Percentiles rank a stretch among this genome's conserved stretches.
Evolutionary conservation across 306 rosid genomes (phyloP).

Genomic region (Bauhinia variegata): DNA sequence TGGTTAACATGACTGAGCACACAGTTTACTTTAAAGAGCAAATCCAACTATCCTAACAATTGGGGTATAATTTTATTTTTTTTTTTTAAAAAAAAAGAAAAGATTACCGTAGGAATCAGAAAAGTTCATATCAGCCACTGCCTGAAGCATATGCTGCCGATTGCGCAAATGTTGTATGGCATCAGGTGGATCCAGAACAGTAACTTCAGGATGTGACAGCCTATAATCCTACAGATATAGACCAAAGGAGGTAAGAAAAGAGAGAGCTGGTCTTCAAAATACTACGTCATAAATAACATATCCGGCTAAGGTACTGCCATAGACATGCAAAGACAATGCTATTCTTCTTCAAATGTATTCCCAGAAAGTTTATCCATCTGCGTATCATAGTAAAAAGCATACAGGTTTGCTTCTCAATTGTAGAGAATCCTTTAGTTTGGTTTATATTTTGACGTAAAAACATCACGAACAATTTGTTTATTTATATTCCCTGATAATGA

Average conservation of each 20-base stretch:
- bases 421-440: slow-evolving; percentile 1
- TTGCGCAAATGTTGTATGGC: slow-evolving; percentile 79
- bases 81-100: no score
- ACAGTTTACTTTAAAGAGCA: not conserved
- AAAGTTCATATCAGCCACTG: slow-evolving; percentile 85
- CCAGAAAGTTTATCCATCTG: slow-evolving; percentile 12
- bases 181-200: slow-evolving; percentile 96
- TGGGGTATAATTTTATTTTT: no score
- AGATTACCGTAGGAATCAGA: slow-evolving; percentile 72
- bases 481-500: not conserved
- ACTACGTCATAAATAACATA: not conserved
- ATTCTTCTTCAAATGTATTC: not conserved
- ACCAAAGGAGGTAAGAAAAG: slow-evolving; percentile 18
- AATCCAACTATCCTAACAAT: slow-evolving; percentile 22
- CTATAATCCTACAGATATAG: slow-evolving; percentile 71
- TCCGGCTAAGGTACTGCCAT: not conserved
- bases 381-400: not conserved
- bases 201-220: slow-evolving; percentile 82
- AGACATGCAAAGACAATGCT: slow-evolving; percentile 24
- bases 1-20: slow-evolving; percentile 23
- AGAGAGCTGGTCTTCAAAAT: not conserved
- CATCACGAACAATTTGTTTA: slow-evolving; percentile 13
- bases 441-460: slow-evolving; percentile 22
- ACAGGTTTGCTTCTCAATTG: no score
- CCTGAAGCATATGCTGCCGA: slow-evolving; percentile 94